Evolutionary conservation across 257 asterid species (phyloP).

Genomic region (Thymus quinquecostatus): DNA sequence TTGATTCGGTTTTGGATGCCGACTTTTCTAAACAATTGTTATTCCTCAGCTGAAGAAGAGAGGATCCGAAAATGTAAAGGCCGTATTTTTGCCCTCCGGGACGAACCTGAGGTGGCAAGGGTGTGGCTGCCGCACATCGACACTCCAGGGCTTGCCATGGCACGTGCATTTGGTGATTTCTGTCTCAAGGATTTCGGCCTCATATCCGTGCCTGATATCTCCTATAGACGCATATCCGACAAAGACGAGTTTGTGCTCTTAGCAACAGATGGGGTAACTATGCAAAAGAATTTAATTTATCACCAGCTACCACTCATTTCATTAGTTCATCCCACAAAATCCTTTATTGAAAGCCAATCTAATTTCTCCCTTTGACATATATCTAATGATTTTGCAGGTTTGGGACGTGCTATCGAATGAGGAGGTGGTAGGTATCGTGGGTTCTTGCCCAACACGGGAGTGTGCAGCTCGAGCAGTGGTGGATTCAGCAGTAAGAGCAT

Average conservation of each 20-base stretch:
- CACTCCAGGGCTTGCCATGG: slow-evolving; percentile 85
- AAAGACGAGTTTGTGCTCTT: slow-evolving; percentile 63
- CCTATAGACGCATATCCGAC: slow-evolving; percentile 55
- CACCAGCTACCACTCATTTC: not conserved
- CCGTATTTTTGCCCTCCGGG: slow-evolving; percentile 67
- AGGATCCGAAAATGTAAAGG: slow-evolving; percentile 74
- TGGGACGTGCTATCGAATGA: slow-evolving; percentile 68
- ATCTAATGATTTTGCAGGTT: slow-evolving; percentile 36
- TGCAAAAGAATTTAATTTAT: not conserved
- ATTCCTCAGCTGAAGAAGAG: slow-evolving; percentile 58
- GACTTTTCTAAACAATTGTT: slow-evolving; percentile 1
- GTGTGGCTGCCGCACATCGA: slow-evolving; percentile 70
- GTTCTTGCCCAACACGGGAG: slow-evolving; percentile 48
- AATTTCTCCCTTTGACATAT: too few relatives aligned
- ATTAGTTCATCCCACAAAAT: not conserved
- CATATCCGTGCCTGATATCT: slow-evolving; percentile 71
- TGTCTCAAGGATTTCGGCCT: slow-evolving; percentile 77
- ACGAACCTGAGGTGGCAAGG: slow-evolving; percentile 74
- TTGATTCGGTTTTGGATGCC: not conserved
- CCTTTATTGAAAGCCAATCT: too few relatives aligned
- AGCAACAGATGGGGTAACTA: slow-evolving; percentile 74
- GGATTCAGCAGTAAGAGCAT: slow-evolving; percentile 48
- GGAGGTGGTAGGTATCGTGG: slow-evolving; percentile 58
- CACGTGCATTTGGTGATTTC: slow-evolving; percentile 82
- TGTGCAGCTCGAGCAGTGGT: slow-evolving; percentile 55